These are phyloP conservation scores for Russula earlei DNA, from an alignment of 768 basidiomycete species.

Conservation along the genomic window DNA sequence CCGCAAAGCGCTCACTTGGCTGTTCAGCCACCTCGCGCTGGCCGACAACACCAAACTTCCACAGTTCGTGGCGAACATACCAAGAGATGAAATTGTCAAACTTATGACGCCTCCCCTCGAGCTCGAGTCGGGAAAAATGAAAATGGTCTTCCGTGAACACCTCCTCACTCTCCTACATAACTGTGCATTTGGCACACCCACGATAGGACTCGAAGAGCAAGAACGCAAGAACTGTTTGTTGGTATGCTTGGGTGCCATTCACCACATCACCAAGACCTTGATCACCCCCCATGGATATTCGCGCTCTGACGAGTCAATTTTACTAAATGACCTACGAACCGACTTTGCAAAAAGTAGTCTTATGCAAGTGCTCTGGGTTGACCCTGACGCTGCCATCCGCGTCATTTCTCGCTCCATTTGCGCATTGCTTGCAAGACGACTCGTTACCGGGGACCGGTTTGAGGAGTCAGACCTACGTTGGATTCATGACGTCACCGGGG, in stretches of 20 bases:
- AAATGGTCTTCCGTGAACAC: neutral
- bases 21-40: neutral
- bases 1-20: neutral
- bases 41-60: neutral
- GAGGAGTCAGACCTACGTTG: neutral
- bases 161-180: neutral
- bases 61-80: neutral
- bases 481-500: neutral
- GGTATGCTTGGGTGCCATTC: neutral
- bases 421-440: neutral
- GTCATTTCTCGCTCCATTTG: neutral
- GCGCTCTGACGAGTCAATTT: too few relatives aligned
- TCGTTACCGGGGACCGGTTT: neutral
- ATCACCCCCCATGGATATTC: too few relatives aligned
- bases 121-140: neutral
- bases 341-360: neutral
- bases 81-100: neutral
- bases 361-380: neutral
- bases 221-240: neutral
- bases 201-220: neutral
- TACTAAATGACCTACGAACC: neutral
- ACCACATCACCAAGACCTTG: neutral
- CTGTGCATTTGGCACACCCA: neutral
- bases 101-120: neutral
- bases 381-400: neutral